Evolutionary conservation across 352 stramenopile species (phyloP).

Genomic region (Thalassiosira oceanica): DNA sequence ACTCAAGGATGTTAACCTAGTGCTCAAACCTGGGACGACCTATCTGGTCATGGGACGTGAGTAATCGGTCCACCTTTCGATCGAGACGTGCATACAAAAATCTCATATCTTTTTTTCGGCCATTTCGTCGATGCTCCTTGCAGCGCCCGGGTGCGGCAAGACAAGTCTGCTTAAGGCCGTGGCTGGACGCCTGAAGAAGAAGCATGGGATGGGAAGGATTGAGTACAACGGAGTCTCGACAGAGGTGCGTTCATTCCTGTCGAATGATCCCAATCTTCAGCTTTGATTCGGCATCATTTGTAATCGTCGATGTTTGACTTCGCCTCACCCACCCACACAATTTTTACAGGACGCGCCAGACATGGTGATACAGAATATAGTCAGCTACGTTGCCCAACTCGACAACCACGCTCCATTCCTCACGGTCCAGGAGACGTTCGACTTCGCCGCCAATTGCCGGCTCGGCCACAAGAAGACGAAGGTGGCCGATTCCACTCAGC

Average conservation of each 20-base stretch:
- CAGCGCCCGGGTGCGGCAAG: too few relatives aligned
- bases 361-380: conserved; percentile 72
- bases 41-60: conserved; percentile 65
- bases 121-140: too few relatives aligned
- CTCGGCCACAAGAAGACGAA: conserved; percentile 58
- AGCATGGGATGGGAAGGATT: conserved; percentile 33
- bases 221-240: conserved; percentile 64
- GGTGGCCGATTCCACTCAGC: too few relatives aligned
- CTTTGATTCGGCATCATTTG: conserved; percentile 5
- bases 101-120: too few relatives aligned
- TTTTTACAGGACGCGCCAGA: conserved; percentile 44
- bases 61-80: too few relatives aligned
- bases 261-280: not conserved
- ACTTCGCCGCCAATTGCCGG: conserved; percentile 86
- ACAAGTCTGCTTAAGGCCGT: conserved; percentile 62
- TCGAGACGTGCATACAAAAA: too few relatives aligned
- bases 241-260: conserved; percentile 24
- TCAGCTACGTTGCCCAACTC: conserved; percentile 84
- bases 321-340: not conserved
- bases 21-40: conserved; percentile 48
- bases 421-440: conserved; percentile 89
- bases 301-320: not conserved
- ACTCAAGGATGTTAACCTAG: conserved; percentile 44
- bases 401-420: conserved; percentile 86
- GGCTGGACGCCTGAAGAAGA: conserved; percentile 28